These are phyloP conservation scores for Elsinoe perseae DNA, from an alignment of 2,329 filamentous ascomycete species.

Conservation along the genomic window DNA sequence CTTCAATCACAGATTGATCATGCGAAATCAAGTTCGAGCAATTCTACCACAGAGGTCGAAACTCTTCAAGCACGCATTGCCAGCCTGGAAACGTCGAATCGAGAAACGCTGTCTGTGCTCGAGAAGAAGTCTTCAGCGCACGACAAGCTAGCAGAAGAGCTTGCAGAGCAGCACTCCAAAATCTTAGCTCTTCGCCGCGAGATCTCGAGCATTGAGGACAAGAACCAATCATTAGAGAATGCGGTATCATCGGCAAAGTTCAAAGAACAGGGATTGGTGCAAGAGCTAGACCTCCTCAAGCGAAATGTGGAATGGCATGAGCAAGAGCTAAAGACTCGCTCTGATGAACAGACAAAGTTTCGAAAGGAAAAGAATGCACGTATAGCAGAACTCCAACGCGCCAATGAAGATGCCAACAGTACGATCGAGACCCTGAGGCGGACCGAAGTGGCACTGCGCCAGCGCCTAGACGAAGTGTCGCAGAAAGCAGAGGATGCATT, in stretches of 20 bases:
- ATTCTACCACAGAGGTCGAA: conserved; percentile 65
- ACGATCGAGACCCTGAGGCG: conserved; percentile 70
- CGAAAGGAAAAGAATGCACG: conserved; percentile 90
- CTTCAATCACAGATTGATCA: conserved; percentile 75
- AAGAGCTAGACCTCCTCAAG: conserved; percentile 81
- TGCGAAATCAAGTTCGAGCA: conserved; percentile 66
- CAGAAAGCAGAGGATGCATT: conserved; percentile 81
- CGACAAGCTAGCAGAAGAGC: conserved; percentile 75
- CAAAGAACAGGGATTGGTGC: conserved; percentile 79
- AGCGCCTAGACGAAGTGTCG: conserved; percentile 74
- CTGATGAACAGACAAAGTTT: conserved; percentile 76
- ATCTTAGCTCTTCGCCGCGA: conserved; percentile 77
- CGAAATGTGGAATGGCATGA: conserved; percentile 92
- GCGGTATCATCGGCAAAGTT: conserved; percentile 76
- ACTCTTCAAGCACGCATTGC: conserved; percentile 74
- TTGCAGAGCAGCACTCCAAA: conserved; percentile 83
- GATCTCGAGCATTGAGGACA: conserved; percentile 71
- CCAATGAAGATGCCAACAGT: conserved; percentile 75
- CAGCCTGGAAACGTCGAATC: conserved; percentile 82
- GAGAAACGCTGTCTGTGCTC: conserved; percentile 79
- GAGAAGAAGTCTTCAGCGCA: conserved; percentile 85
- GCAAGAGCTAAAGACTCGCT: conserved; percentile 82
- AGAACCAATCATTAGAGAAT: conserved; percentile 72
- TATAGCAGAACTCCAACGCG: conserved; percentile 78
- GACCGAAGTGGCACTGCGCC: conserved; percentile 70